A percentile compares a stretch with the other conserved stretches of the same genome.
These are phyloP conservation scores for Phytophthora sp. DNA, from an alignment of 352 stramenopile genomes.

Conservation along the genomic window DNA sequence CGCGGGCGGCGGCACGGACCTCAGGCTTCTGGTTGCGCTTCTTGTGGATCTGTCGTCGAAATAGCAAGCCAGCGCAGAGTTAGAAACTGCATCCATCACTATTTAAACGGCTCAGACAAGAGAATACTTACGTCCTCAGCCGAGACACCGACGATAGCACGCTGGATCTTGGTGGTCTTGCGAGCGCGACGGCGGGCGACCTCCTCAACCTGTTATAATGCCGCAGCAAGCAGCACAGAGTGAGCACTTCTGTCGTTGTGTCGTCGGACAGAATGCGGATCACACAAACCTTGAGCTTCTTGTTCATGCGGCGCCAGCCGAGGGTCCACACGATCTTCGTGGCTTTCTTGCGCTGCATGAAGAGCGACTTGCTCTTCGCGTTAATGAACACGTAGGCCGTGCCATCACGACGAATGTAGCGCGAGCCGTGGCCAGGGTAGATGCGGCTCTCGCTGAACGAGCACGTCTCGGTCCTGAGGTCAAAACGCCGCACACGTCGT, in stretches of 20 bases:
- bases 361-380: constrained; percentile 98
- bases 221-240: not conserved
- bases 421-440: constrained; percentile 99
- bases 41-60: constrained; percentile 92
- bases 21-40: constrained; percentile 97
- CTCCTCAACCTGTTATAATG: constrained; percentile 71
- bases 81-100: not conserved
- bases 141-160: constrained; percentile 96
- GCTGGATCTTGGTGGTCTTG: constrained; percentile 97
- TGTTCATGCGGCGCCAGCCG: constrained; percentile 98
- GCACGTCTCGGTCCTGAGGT: constrained; percentile 87
- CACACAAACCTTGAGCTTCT: constrained; percentile 96
- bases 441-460: constrained; percentile 93
- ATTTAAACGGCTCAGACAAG: too few species aligned
- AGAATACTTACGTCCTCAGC: constrained; percentile 93
- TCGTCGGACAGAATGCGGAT: too few species aligned
- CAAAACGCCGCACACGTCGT: constrained; percentile 28
- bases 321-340: constrained; percentile 99
- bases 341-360: constrained; percentile 99
- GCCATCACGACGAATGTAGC: constrained; percentile 98
- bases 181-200: constrained; percentile 84
- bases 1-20: constrained; percentile 90
- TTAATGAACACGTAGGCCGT: constrained; percentile 95
- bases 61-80: not conserved
- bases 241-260: constrained; percentile 3